Percentiles rank a stretch among this genome's conserved stretches.
Conservation (phyloP, 306 rosid species). For the Acacia confusa region DNA sequence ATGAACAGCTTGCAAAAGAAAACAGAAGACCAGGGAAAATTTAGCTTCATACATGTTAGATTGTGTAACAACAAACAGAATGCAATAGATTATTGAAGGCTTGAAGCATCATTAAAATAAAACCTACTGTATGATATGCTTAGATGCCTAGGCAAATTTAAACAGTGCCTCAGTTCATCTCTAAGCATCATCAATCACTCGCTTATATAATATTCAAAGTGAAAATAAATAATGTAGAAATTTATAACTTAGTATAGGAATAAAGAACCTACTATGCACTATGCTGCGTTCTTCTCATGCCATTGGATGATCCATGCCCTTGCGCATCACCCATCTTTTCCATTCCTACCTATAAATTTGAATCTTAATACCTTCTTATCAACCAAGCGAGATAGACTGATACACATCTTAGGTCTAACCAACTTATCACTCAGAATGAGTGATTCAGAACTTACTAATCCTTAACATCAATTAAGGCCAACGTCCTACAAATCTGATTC, state of each 20-base stretch:
- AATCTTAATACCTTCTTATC: conserved; percentile 52
- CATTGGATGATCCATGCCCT: conserved; percentile 42
- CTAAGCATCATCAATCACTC: conserved; percentile 18
- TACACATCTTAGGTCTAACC: conserved; percentile 30
- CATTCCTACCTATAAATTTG: conserved; percentile 69
- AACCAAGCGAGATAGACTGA: neutral
- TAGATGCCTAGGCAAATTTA: neutral
- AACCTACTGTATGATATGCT: neutral
- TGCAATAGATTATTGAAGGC: neutral
- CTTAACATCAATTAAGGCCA: conserved; percentile 3
- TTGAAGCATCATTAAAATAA: neutral
- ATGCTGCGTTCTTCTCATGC: conserved; percentile 44
- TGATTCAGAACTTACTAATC: conserved; percentile 17
- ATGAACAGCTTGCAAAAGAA: neutral
- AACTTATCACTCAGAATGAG: conserved; percentile 28
- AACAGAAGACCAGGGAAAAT: neutral
- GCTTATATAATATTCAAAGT: neutral
- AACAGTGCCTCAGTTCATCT: conserved; percentile 22
- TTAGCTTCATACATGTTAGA: neutral
- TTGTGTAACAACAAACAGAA: neutral
- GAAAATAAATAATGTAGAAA: conserved; percentile 1
- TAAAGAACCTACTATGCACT: conserved; percentile 47
- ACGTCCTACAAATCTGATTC: conserved; percentile 8
- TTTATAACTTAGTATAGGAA: conserved; percentile 27
- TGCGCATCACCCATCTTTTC: conserved; percentile 67